Conservation (phyloP, 352 stramenopile genomes). For the Phytophthora citricola region DNA sequence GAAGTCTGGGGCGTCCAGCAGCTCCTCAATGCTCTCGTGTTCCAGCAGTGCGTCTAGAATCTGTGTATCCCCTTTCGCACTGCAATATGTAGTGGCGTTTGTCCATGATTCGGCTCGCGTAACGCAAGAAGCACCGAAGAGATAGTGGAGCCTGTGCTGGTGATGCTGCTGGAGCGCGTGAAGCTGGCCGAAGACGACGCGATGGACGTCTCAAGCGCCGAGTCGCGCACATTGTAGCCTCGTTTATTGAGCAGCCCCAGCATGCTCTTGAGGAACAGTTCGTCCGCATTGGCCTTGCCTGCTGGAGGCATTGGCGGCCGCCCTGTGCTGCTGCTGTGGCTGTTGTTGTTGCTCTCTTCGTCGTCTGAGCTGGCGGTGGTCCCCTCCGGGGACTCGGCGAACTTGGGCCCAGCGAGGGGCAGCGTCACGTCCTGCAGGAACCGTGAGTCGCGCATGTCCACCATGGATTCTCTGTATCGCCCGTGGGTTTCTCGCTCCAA, state of each 20-base stretch:
- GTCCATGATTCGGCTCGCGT: constrained; percentile 76
- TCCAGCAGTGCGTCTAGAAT: constrained; percentile 76
- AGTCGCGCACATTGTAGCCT: constrained; percentile 84
- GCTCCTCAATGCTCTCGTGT: constrained; percentile 72
- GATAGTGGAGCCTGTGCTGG: constrained; percentile 64
- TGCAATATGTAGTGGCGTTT: constrained; percentile 81
- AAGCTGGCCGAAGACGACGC: constrained; percentile 51
- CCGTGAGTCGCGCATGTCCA: constrained; percentile 22
- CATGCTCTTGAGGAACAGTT: constrained; percentile 74
- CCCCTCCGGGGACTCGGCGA: constrained; percentile 18
- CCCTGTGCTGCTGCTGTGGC: constrained; percentile 11
- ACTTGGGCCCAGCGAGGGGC: constrained; percentile 9
- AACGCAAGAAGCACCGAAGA: constrained; percentile 77
- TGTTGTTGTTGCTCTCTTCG: constrained; percentile 28
- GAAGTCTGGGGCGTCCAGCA: constrained; percentile 73
- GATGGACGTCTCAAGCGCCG: constrained; percentile 62
- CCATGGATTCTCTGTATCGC: constrained; percentile 14
- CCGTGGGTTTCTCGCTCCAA: constrained; percentile 14
- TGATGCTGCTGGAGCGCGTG: constrained; percentile 56
- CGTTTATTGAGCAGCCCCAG: constrained; percentile 83
- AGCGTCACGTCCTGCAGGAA: constrained; percentile 31
- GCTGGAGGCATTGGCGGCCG: constrained; percentile 15
- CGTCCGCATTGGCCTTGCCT: constrained; percentile 45
- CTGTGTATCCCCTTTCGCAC: constrained; percentile 73
- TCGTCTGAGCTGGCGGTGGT: constrained; percentile 31